These are phyloP conservation scores for Cenchrus fungigraminus DNA, from an alignment of 176 grass and related monocot genomes.

Conservation along the genomic window DNA sequence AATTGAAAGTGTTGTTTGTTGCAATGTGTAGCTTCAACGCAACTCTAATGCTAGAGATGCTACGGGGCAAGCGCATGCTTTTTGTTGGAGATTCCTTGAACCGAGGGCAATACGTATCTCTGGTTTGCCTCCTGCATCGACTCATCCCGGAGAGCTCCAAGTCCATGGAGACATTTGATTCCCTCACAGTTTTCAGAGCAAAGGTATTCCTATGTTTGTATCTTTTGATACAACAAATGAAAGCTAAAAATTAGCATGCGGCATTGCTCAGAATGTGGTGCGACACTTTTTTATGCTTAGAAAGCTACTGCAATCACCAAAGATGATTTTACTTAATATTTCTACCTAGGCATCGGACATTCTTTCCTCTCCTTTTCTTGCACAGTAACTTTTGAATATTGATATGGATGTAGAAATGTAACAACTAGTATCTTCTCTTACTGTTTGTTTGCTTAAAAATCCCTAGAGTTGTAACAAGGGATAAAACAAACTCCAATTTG, in stretches of 20 bases:
- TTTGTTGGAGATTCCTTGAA: conserved; percentile 95
- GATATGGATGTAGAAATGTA: not conserved
- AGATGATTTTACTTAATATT: not conserved
- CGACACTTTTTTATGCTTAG: not conserved
- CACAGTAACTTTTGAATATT: not conserved
- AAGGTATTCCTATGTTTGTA: conserved; percentile 52
- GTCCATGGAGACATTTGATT: conserved; percentile 82
- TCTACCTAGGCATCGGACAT: not conserved
- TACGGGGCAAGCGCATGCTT: conserved; percentile 87
- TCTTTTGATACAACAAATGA: not conserved
- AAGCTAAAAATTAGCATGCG: not conserved
- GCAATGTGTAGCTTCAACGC: conserved; percentile 96
- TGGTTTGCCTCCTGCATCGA: conserved; percentile 85
- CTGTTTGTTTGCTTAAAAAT: not conserved
- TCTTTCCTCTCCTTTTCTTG: not conserved
- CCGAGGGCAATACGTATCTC: conserved; percentile 78
- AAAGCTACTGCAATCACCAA: not conserved
- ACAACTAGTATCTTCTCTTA: not conserved
- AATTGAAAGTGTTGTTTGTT: not conserved
- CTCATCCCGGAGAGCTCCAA: conserved; percentile 64
- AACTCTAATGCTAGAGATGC: conserved; percentile 74
- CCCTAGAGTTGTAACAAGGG: not conserved
- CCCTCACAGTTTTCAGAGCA: conserved; percentile 82
- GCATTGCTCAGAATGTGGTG: not conserved
- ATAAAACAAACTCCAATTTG: not conserved